Evolutionary conservation across 768 basidiomycete species (phyloP).

Genomic region (Mycena olivaceomarginata): DNA sequence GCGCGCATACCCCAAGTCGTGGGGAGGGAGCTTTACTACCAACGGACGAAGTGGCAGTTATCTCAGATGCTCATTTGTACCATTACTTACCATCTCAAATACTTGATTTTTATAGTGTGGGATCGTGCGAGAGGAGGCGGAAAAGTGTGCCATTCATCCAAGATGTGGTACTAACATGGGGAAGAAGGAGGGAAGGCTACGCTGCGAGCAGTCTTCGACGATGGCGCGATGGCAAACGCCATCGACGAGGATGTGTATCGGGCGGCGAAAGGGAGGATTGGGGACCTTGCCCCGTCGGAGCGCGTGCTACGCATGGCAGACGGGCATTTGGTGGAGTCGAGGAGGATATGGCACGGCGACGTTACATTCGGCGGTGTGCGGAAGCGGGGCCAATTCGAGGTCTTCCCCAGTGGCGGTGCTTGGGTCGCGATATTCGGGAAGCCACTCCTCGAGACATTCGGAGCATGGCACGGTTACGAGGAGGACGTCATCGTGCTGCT

Average conservation of each 20-base stretch:
- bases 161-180: constrained; percentile 1
- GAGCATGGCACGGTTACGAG: constrained; percentile 39
- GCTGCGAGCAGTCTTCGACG: constrained; percentile 33
- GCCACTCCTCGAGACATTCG: constrained; percentile 41
- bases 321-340: constrained; percentile 34
- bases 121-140: not conserved
- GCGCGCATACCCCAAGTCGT: constrained; percentile 23
- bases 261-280: constrained; percentile 10
- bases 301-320: constrained; percentile 43
- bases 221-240: constrained; percentile 40
- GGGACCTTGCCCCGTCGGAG: not conserved
- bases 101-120: constrained; percentile 38
- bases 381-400: constrained; percentile 34
- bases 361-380: constrained; percentile 25
- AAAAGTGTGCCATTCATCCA: constrained; percentile 36
- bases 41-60: constrained; percentile 7
- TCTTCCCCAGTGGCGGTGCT: constrained; percentile 44
- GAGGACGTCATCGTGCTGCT: constrained; percentile 26
- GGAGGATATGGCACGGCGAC: constrained; percentile 36
- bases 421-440: constrained; percentile 44
- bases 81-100: constrained; percentile 22
- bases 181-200: not conserved
- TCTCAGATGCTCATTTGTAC: constrained; percentile 27
- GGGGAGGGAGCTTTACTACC: constrained; percentile 31
- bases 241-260: constrained; percentile 27